Conservation (phyloP, 345 rosid genomes). For the Raphanus sativus region DNA sequence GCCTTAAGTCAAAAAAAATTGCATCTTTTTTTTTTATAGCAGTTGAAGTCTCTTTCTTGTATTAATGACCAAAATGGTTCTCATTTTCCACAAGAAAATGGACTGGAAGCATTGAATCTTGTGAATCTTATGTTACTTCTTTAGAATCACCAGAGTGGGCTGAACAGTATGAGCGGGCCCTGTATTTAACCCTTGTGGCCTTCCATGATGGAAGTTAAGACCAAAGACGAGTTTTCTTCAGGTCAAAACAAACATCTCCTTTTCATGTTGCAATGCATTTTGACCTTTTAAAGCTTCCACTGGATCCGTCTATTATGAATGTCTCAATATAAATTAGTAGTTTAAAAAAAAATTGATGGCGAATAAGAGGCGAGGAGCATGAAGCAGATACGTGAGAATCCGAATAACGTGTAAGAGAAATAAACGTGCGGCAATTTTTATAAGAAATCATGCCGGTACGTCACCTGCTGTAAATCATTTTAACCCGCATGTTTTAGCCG, state of each 20-base stretch:
- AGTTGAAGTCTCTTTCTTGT: not conserved
- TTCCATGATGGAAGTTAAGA: not conserved
- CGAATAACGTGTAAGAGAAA: conserved; percentile 69
- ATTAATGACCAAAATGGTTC: not conserved
- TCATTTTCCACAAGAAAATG: not conserved
- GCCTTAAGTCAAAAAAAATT: not conserved
- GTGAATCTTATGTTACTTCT: not conserved
- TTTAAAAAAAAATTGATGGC: conserved; percentile 39
- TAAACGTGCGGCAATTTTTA: conserved; percentile 51
- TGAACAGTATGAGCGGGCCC: not conserved
- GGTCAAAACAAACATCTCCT: not conserved
- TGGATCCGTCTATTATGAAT: not conserved
- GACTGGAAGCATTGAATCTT: not conserved
- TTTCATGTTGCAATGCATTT: not conserved
- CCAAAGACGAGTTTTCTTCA: not conserved
- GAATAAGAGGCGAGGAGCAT: conserved; percentile 84
- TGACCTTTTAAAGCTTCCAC: not conserved
- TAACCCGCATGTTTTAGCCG: not conserved
- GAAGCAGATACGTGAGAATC: conserved; percentile 91
- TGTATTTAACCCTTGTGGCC: not conserved
- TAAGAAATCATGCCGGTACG: not conserved
- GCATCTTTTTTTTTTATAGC: not conserved
- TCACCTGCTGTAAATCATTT: not conserved
- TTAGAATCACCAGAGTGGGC: not conserved
- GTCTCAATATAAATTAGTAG: not conserved